Conservation (phyloP, 495 filamentous ascomycete species). For the Tetracladium setigerum region DNA sequence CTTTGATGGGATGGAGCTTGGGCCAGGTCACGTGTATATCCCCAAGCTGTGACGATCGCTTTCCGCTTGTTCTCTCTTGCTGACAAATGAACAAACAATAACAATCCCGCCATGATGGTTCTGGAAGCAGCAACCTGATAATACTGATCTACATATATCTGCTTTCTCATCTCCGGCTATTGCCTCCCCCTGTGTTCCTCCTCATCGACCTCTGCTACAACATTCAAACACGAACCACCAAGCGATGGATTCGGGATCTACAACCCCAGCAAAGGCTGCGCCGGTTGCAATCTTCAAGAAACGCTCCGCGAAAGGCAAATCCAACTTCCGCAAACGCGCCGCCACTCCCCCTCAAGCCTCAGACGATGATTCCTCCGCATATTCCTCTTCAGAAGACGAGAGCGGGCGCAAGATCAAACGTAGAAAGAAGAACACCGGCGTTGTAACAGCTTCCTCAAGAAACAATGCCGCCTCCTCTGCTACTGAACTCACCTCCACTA, state of each 20-base stretch:
- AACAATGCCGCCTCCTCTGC: constrained; percentile 29
- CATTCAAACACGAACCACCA: neutral
- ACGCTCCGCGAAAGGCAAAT: constrained; percentile 66
- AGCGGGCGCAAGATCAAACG: constrained; percentile 69
- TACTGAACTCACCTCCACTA: constrained; percentile 40
- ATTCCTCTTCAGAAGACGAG: constrained; percentile 72
- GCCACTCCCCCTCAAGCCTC: constrained; percentile 68
- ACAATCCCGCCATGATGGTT: no score
- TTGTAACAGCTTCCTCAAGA: constrained; percentile 47
- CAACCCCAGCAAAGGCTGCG: constrained; percentile 20
- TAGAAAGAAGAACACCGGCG: constrained; percentile 58
- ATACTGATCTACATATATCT: no score
- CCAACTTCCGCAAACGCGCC: constrained; percentile 73
- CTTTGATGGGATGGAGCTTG: no score
- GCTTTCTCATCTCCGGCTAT: neutral
- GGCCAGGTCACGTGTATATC: no score
- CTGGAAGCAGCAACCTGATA: no score
- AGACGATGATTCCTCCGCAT: constrained; percentile 46
- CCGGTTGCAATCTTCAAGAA: constrained; percentile 78
- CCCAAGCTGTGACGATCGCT: no score
- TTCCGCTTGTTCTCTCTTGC: no score
- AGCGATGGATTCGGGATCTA: constrained; percentile 19
- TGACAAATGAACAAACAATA: no score
- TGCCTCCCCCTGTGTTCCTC: neutral
- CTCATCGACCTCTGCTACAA: neutral